Percentiles rank a stretch among this genome's conserved stretches.
Evolutionary conservation across 1,139 yeast species (phyloP).

Genomic region (Nakaseomyces bracarensis): DNA sequence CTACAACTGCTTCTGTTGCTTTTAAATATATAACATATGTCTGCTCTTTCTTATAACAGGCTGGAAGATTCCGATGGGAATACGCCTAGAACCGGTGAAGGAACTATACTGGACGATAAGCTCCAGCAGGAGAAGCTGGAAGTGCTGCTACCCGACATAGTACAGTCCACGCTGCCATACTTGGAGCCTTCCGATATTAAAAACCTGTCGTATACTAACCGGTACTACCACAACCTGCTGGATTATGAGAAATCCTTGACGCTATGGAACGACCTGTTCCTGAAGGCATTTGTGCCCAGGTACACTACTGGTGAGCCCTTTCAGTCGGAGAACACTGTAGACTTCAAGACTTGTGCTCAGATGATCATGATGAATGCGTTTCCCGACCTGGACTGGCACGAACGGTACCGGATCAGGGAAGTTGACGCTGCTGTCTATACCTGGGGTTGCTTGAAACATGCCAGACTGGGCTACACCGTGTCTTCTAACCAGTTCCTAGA

Average conservation of each 20-base stretch:
- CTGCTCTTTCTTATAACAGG: slow-evolving; percentile 1
- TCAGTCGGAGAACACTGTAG: slow-evolving; percentile 20
- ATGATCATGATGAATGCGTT: slow-evolving; percentile 25
- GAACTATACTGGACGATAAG: background rate
- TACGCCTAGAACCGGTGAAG: background rate
- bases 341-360: slow-evolving; percentile 27
- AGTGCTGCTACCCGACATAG: slow-evolving; percentile 28
- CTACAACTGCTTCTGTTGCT: no score
- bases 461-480: slow-evolving; percentile 49
- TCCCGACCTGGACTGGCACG: slow-evolving; percentile 42
- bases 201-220: slow-evolving; percentile 40
- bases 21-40: no score
- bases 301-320: slow-evolving; percentile 37
- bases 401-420: slow-evolving; percentile 40
- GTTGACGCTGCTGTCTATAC: slow-evolving; percentile 42
- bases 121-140: slow-evolving; percentile 5
- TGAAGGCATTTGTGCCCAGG: slow-evolving; percentile 42
- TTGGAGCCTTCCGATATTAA: slow-evolving; percentile 42
- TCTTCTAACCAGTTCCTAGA: slow-evolving; percentile 30
- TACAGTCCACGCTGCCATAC: slow-evolving; percentile 26
- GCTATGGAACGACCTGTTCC: slow-evolving; percentile 42
- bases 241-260: slow-evolving; percentile 33
- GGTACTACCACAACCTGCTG: slow-evolving; percentile 28
- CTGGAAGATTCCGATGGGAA: background rate
- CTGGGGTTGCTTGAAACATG: slow-evolving; percentile 53